A percentile compares a stretch with the other conserved stretches of the same genome.
Conservation (phyloP, 2,329 filamentous ascomycete genomes). For the Nigrospora sphaerica region DNA sequence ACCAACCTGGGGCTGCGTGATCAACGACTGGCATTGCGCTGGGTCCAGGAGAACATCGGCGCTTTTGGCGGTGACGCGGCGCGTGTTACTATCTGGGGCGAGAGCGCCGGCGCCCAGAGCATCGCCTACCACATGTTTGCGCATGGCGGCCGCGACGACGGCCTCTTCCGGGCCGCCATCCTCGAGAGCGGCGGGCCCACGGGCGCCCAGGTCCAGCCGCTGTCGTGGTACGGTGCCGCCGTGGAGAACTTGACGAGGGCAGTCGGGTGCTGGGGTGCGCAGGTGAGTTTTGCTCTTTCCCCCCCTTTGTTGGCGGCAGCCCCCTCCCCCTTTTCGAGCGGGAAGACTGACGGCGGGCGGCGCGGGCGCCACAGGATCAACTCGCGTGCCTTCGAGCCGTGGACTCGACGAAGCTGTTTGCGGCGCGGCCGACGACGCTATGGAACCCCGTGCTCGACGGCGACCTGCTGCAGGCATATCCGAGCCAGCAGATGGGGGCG, state of each 20-base stretch:
- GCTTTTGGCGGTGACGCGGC: slow-evolving; percentile 43
- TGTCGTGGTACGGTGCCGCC: slow-evolving; percentile 25
- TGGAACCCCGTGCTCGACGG: slow-evolving; percentile 40
- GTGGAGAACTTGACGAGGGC: slow-evolving; percentile 27
- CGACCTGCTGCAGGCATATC: slow-evolving; percentile 37
- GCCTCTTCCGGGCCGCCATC: slow-evolving; percentile 46
- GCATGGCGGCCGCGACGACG: slow-evolving; percentile 48
- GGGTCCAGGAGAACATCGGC: slow-evolving; percentile 43
- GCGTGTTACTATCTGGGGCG: slow-evolving; percentile 45
- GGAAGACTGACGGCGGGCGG: not conserved
- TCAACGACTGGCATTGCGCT: slow-evolving; percentile 41
- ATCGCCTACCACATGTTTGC: slow-evolving; percentile 28
- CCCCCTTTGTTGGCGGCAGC: no score
- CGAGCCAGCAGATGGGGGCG: slow-evolving; percentile 34
- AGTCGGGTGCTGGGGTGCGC: slow-evolving; percentile 24
- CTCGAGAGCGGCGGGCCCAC: slow-evolving; percentile 40
- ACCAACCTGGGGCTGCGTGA: slow-evolving; percentile 43
- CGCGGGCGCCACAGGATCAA: slow-evolving; percentile 14
- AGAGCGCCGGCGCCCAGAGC: slow-evolving; percentile 35
- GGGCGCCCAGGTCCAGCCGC: slow-evolving; percentile 19
- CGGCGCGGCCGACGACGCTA: slow-evolving; percentile 25
- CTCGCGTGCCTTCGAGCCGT: slow-evolving; percentile 28
- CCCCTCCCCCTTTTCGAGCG: no score
- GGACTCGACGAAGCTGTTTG: slow-evolving; percentile 22
- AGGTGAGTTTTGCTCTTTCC: no score